Base-by-base conservation (phyloP, 176 grass and related monocot species). In the Bonia amplexicaulis region DNA sequence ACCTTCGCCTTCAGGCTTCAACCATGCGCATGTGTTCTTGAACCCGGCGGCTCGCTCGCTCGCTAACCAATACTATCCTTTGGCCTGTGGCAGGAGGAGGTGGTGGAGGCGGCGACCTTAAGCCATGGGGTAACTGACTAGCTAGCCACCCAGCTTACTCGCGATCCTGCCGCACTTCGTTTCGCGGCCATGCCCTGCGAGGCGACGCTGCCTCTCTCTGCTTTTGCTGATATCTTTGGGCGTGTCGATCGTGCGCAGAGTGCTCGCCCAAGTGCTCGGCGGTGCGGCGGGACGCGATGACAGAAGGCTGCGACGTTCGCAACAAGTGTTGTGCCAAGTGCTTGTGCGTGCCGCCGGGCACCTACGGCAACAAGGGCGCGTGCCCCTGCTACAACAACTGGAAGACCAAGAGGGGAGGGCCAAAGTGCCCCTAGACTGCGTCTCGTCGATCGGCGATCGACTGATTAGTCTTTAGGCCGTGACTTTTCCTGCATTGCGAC, bases 331-430 rank as follows among this genome's bases (percentile, higher is more conserved):
- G 88, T 74, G 84, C 76, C 74, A 76, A 3, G 31, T 92, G 91
- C 88, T 75, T 92, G 16, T 92, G 91, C 81, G 91, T 92, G 63
- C 91, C 91, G 0, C 85, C 88, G 9, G 91, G 91, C 0, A 84
- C 51, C 87, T 90, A 92, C 76, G 91, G 91, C 74, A 87, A 90
- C 91, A 90, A 85, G 91, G 74, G 58, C 39, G 84, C 49, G 10
- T 92, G 91, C 76, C 78, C 91, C 23, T 90, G 91, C 84, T 92
- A 92, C 91, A 90, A 90, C 84, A 87, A 92, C 91, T 92, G 91
- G 91, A 92, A 90, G 84, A 90, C 88, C 84, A 90, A 83, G 84
- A 74, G 57, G 52, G 85, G 80, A 66, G 79, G 88, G 0, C 88
- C 84, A 47, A 87, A 90, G 80, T 90, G 88, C 80, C 88, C 88